Base-by-base conservation (phyloP, 495 filamentous ascomycete species). In the Talaromyces liani region DNA sequence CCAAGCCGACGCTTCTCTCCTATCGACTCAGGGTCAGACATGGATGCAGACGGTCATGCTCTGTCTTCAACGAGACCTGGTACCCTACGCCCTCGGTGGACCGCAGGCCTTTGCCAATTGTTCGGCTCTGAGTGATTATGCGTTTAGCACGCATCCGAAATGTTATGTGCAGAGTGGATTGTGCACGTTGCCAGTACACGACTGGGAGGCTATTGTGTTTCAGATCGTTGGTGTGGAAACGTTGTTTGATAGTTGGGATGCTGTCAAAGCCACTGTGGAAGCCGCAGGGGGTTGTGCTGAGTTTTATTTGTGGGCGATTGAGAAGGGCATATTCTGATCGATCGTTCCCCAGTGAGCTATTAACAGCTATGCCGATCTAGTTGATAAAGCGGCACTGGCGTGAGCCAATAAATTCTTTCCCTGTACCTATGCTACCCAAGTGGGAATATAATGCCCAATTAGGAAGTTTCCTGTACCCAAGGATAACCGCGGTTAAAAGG, bases 31-130 rank as follows among this genome's bases (percentile, higher is more conserved):
- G 31, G 68, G 68, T n/a, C 36, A 70, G 56, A 62, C 61, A 1
- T 70, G 68, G 68, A 63, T 70, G 18, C 62, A 61, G 16, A 66
- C 63, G 31, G 68, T 67, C 16, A 70, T 68, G 68, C 58, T 70
- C 14, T 70, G 68, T 54, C 60, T 70, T 20, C 68, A 70, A 55
- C 51, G 56, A 22, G 54, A 58, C 22, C 27, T 70, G 41, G 66
- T 68, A 14, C 61, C 61, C 5, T 65, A 63, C 41, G 60, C 60
- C 20, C 63, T 61, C 9, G 64, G 61, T 22, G 55, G 55, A 16
- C 33, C 34, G 18, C 34, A 64, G 18, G 8, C 41, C 2, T 62
- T 62, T 22, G 57, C 63, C 16, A 64, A 45, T n/a, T 70, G 68
- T 58, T 27, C 61, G 3, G 58, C 55, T 20, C 31, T 70, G 16